These are phyloP conservation scores for Xylariaceae sp. DNA, from an alignment of 2,329 filamentous ascomycete genomes.

Conservation along the genomic window DNA sequence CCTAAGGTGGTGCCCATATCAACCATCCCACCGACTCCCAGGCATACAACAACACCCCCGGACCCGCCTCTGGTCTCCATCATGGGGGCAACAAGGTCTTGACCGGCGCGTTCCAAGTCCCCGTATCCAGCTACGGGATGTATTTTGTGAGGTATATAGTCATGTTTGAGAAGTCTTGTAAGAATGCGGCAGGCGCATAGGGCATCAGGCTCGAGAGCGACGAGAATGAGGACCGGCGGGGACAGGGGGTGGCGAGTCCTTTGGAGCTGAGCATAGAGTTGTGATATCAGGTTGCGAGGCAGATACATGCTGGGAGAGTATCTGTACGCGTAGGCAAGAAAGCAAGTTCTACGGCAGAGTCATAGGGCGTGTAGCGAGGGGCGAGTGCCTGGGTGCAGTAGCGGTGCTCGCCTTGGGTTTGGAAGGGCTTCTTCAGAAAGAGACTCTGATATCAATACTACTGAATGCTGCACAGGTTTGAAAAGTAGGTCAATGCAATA, in stretches of 20 bases:
- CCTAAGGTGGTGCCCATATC: slow-evolving; percentile 80
- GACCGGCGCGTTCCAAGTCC: slow-evolving; percentile 77
- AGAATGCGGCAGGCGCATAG: slow-evolving; percentile 94
- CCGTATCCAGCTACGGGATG: slow-evolving; percentile 91
- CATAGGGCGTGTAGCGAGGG: too few relatives aligned
- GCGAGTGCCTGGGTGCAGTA: too few relatives aligned
- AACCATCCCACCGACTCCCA: slow-evolving; percentile 89
- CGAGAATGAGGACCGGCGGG: slow-evolving; percentile 85
- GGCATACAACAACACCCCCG: slow-evolving; percentile 85
- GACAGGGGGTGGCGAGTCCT: slow-evolving; percentile 84
- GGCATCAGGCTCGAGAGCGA: slow-evolving; percentile 90
- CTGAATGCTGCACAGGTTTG: too few relatives aligned
- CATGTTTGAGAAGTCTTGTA: slow-evolving; percentile 88
- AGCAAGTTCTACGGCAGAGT: too few relatives aligned
- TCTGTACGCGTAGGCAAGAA: slow-evolving; percentile 31
- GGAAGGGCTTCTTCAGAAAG: too few relatives aligned
- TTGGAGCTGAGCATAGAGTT: slow-evolving; percentile 87
- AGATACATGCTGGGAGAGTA: slow-evolving; percentile 73
- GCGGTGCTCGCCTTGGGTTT: too few relatives aligned
- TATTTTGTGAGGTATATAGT: slow-evolving; percentile 97
- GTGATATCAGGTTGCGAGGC: slow-evolving; percentile 81
- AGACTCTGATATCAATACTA: too few relatives aligned
- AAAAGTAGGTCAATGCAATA: too few relatives aligned
- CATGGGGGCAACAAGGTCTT: slow-evolving; percentile 79
- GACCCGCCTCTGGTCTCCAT: slow-evolving; percentile 79